Evolutionary conservation across 805 yeast genomes (phyloP).

Genomic region (Saturnispora dispora): DNA sequence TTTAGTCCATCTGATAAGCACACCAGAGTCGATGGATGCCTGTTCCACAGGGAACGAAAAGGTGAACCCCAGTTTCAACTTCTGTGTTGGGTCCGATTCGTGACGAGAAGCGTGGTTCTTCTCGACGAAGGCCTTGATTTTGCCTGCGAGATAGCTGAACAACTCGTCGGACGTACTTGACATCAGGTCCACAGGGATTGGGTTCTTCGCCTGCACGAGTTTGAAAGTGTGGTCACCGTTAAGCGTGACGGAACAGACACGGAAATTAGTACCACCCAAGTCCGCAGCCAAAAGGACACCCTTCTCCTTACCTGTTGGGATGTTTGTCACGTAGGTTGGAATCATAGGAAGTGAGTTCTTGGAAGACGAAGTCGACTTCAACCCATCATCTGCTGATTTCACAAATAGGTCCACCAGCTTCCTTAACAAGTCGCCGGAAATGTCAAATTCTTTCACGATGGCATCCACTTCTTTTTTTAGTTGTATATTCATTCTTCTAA

Average conservation of each 20-base stretch:
- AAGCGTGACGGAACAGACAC: conserved; percentile 82
- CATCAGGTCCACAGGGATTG: conserved; percentile 73
- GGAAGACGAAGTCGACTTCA: conserved; percentile 31
- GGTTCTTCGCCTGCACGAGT: conserved; percentile 65
- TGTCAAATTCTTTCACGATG: conserved; percentile 33
- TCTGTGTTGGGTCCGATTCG: conserved; percentile 13
- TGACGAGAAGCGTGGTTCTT: conserved; percentile 46
- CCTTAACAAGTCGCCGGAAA: conserved; percentile 34
- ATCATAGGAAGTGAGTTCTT: conserved; percentile 73
- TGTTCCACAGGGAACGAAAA: conserved; percentile 91
- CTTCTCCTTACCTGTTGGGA: conserved; percentile 78
- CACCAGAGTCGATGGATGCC: conserved; percentile 69
- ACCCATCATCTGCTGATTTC: conserved; percentile 52
- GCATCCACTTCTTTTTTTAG: conserved; percentile 16
- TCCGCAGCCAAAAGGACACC: conserved; percentile 88
- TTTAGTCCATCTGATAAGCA: conserved; percentile 90
- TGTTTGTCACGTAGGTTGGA: conserved; percentile 77
- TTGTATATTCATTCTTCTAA: conserved; percentile 2
- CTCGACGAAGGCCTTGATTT: conserved; percentile 54
- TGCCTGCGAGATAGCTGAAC: conserved; percentile 66
- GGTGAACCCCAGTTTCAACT: conserved; percentile 79
- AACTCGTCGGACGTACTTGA: conserved; percentile 56
- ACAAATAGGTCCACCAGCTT: conserved; percentile 49
- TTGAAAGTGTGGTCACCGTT: conserved; percentile 73
- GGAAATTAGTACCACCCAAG: conserved; percentile 91